These are phyloP conservation scores for Hericium coralloides DNA, from an alignment of 768 basidiomycete genomes.

Conservation along the genomic window DNA sequence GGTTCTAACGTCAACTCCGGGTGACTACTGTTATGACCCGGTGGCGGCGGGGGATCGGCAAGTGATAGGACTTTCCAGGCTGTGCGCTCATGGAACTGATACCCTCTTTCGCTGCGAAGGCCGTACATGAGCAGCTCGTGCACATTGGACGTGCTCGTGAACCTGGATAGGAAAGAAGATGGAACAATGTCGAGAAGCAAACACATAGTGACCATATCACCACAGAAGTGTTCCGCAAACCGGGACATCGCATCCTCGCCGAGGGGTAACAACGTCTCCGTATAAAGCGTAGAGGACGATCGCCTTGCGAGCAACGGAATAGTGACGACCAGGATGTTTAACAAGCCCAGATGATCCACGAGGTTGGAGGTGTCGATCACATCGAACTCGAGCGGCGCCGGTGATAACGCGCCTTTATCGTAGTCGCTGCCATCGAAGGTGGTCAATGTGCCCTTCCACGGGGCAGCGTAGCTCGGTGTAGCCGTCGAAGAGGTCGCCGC, in stretches of 20 bases:
- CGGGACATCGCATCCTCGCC: slow-evolving; percentile 16
- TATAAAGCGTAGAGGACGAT: slow-evolving; percentile 27
- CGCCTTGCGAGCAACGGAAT: slow-evolving; percentile 27
- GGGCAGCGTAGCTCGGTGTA: slow-evolving; percentile 21
- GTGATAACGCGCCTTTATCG: slow-evolving; percentile 20
- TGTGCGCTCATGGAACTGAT: not conserved
- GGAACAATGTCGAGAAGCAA: not conserved
- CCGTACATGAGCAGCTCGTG: not conserved
- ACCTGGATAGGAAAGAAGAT: not conserved
- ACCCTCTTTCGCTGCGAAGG: not conserved
- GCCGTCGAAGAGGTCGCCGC: slow-evolving; percentile 3
- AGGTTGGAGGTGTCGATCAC: slow-evolving; percentile 45
- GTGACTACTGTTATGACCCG: not conserved
- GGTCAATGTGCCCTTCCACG: slow-evolving; percentile 28
- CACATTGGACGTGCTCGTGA: not conserved
- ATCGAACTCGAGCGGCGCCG: slow-evolving; percentile 30
- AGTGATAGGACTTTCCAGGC: slow-evolving; percentile 1
- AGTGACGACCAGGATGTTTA: slow-evolving; percentile 33
- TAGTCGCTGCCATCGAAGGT: slow-evolving; percentile 17
- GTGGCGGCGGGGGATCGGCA: slow-evolving; percentile 4
- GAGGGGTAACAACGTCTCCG: slow-evolving; percentile 30
- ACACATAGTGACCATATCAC: not conserved
- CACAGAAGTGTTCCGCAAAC: not conserved
- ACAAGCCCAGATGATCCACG: slow-evolving; percentile 36
- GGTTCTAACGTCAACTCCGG: slow-evolving; percentile 18